Evolutionary conservation across 2,329 filamentous ascomycete genomes (phyloP).

Genomic region (Talaromyces sp.): DNA sequence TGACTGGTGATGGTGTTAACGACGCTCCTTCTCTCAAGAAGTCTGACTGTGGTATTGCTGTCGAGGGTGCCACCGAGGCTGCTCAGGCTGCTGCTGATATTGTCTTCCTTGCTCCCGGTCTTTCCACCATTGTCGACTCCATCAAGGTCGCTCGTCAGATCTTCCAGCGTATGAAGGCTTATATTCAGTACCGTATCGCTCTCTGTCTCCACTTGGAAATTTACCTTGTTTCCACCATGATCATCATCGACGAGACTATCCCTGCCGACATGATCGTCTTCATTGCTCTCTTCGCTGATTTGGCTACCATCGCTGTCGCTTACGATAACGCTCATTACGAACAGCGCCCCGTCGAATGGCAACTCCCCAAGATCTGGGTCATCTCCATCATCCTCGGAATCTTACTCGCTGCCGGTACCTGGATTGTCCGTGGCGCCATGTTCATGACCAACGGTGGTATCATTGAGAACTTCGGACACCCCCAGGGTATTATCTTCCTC

Average conservation of each 20-base stretch:
- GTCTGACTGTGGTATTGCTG: slow-evolving; percentile 65
- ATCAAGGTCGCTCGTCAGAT: slow-evolving; percentile 68
- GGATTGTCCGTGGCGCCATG: slow-evolving; percentile 64
- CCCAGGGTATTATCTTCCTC: slow-evolving; percentile 75
- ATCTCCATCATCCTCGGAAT: slow-evolving; percentile 55
- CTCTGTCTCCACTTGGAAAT: slow-evolving; percentile 67
- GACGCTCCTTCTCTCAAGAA: slow-evolving; percentile 67
- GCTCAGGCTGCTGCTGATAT: slow-evolving; percentile 66
- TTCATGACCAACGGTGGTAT: slow-evolving; percentile 64
- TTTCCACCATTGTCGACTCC: slow-evolving; percentile 63
- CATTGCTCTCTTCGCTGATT: slow-evolving; percentile 69
- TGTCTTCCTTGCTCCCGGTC: slow-evolving; percentile 66
- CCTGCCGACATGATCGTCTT: slow-evolving; percentile 67
- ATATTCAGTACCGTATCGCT: slow-evolving; percentile 68
- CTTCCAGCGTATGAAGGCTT: slow-evolving; percentile 70
- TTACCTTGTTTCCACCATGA: slow-evolving; percentile 68
- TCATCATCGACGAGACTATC: slow-evolving; percentile 71
- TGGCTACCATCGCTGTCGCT: slow-evolving; percentile 69
- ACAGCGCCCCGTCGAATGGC: slow-evolving; percentile 68
- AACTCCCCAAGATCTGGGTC: slow-evolving; percentile 71
- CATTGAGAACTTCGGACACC: slow-evolving; percentile 64
- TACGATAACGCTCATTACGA: slow-evolving; percentile 73
- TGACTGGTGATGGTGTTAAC: slow-evolving; percentile 69
- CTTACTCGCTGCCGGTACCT: slow-evolving; percentile 63
- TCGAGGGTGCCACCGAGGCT: slow-evolving; percentile 64